phyloP scores from a whole-genome alignment of 257 asterid species.

The Solanum acaule region DNA sequence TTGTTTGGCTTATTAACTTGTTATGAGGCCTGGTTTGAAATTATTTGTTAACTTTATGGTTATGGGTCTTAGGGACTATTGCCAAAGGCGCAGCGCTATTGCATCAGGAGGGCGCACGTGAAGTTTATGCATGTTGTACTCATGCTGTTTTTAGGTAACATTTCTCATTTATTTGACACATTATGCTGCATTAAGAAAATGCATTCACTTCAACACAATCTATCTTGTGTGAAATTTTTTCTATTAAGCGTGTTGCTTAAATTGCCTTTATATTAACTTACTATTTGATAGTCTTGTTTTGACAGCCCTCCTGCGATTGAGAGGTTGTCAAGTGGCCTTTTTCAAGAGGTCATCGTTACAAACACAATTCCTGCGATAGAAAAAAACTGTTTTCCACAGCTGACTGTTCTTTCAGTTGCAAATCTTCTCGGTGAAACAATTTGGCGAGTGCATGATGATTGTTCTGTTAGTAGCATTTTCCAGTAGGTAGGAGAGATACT shows the following conservation, averaged over 20 bases:
- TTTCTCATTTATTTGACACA: background rate
- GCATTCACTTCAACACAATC: background rate
- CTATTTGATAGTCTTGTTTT: background rate
- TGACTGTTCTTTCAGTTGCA: conserved; percentile 87
- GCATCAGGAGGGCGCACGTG: conserved; percentile 91
- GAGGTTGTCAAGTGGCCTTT: conserved; percentile 83
- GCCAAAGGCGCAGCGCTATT: conserved; percentile 89
- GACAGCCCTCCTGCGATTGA: conserved; percentile 90
- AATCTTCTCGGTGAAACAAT: conserved; percentile 91
- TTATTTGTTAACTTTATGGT: background rate
- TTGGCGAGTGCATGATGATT: conserved; percentile 94
- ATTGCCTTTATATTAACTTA: background rate
- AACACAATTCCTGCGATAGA: conserved; percentile 78
- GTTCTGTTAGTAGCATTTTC: conserved; percentile 93
- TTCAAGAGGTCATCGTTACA: conserved; percentile 89
- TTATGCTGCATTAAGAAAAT: background rate
- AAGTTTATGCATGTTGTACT: conserved; percentile 91
- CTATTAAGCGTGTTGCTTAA: background rate
- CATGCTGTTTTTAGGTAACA: conserved; percentile 92
- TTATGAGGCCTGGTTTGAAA: background rate
- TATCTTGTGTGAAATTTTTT: background rate
- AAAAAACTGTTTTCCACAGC: conserved; percentile 69
- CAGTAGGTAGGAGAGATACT: conserved; percentile 22
- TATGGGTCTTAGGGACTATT: conserved; percentile 64
- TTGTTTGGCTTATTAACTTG: background rate